phyloP scores from a whole-genome alignment of 1,284 basidiomycete genomes.

The Takashimella tepidaria region DNA sequence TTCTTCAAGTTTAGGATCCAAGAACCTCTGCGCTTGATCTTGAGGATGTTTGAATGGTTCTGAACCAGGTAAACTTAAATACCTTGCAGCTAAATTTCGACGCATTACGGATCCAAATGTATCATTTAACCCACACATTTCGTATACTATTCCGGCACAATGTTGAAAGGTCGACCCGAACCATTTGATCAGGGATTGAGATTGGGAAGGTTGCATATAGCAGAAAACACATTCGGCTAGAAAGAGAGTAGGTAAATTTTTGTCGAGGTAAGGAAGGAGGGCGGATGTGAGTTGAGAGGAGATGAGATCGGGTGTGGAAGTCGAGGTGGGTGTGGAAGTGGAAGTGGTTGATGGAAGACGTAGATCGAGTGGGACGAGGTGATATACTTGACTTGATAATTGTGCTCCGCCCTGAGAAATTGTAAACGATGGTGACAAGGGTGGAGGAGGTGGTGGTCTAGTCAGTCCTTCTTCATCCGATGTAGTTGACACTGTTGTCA shows the following conservation, averaged over 20 bases:
- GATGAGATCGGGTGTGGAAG: conserved; percentile 15
- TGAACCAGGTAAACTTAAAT: conserved; percentile 68
- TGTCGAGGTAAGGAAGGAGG: conserved; percentile 54
- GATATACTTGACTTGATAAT: conserved; percentile 62
- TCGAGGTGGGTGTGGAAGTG: conserved; percentile 37
- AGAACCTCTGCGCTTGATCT: conserved; percentile 62
- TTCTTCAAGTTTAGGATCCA: conserved; percentile 21
- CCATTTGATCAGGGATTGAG: conserved; percentile 64
- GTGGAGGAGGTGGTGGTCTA: conserved; percentile 1
- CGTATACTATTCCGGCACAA: conserved; percentile 61
- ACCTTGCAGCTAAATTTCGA: conserved; percentile 71
- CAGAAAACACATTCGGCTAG: conserved; percentile 87
- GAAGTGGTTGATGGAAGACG: conserved; percentile 51
- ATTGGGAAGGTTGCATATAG: conserved; percentile 68
- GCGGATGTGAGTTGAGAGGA: not conserved
- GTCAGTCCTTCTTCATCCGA: too few species aligned
- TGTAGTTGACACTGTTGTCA: too few species aligned
- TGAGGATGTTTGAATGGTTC: conserved; percentile 57
- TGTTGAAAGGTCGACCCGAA: conserved; percentile 58
- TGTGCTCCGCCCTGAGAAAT: conserved; percentile 60
- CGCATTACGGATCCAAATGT: conserved; percentile 83
- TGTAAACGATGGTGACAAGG: conserved; percentile 20
- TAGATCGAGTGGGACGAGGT: conserved; percentile 70
- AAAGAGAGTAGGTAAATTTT: conserved; percentile 66
- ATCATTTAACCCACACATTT: conserved; percentile 80